Evolutionary conservation across 169 alveolate genomes (phyloP).

Genomic region (Plasmodium relictum): DNA sequence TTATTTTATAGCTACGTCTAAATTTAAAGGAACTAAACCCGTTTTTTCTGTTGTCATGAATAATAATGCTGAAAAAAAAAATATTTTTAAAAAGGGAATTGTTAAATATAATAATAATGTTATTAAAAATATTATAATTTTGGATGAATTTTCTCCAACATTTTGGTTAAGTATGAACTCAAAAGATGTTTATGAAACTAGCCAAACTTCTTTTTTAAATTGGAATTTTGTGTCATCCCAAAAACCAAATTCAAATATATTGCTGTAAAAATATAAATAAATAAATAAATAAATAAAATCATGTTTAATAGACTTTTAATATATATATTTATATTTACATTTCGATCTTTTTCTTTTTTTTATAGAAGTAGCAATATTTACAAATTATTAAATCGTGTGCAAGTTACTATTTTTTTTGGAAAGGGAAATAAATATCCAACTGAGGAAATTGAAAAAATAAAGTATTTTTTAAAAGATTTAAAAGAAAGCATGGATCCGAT

Average conservation of each 20-base stretch:
- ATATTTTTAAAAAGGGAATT: slow-evolving; percentile 15
- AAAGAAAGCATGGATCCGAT: slow-evolving; percentile 25
- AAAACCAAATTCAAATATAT: slow-evolving; percentile 43
- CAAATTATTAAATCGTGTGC: slow-evolving; percentile 50
- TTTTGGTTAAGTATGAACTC: slow-evolving; percentile 18
- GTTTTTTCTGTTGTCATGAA: slow-evolving; percentile 26
- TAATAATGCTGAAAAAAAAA: slow-evolving; percentile 18
- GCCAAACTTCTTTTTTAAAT: slow-evolving; percentile 5
- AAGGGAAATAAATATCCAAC: slow-evolving; percentile 31
- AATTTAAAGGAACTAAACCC: slow-evolving; percentile 33
- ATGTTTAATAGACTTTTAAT: background rate
- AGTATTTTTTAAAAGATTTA: slow-evolving; percentile 18
- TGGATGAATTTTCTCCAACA: slow-evolving; percentile 5
- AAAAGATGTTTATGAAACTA: slow-evolving; percentile 3
- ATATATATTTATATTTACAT: background rate
- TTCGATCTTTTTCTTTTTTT: background rate
- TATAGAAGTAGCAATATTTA: slow-evolving; percentile 31
- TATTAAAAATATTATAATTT: background rate
- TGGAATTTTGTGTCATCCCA: slow-evolving; percentile 40
- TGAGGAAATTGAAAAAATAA: slow-evolving; percentile 19
- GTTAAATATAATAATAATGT: slow-evolving; percentile 5
- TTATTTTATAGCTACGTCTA: slow-evolving; percentile 51
- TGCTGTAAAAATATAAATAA: slow-evolving; percentile 15
- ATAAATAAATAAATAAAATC: background rate
- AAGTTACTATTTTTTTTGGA: slow-evolving; percentile 64